Conservation (phyloP, 441 rosid species). For the Lepidium campestre region DNA sequence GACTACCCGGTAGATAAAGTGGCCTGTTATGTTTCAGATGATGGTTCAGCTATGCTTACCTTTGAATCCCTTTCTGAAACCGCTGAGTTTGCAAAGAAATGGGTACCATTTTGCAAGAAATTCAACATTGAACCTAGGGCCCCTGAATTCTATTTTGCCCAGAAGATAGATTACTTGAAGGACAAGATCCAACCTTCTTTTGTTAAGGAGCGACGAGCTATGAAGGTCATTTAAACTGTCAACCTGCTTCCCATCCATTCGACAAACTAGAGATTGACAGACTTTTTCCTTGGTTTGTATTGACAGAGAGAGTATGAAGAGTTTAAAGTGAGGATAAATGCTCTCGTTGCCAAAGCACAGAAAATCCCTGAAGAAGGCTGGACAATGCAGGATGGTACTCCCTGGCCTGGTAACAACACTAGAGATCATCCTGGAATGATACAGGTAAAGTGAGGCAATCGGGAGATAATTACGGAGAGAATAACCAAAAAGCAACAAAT, state of each 20-base stretch:
- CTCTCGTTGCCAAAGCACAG: constrained; percentile 94
- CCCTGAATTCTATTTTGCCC: constrained; percentile 95
- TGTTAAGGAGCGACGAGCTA: constrained; percentile 94
- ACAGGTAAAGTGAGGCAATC: constrained; percentile 43
- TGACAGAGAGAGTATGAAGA: constrained; percentile 95
- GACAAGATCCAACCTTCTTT: constrained; percentile 97
- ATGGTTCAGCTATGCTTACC: constrained; percentile 97
- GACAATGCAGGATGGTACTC: constrained; percentile 99
- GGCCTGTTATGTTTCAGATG: constrained; percentile 95
- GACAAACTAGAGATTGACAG: constrained; percentile 9
- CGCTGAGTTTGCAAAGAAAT: constrained; percentile 92
- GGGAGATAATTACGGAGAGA: not conserved
- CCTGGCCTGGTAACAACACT: constrained; percentile 98
- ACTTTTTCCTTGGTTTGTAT: constrained; percentile 7
- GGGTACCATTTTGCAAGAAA: constrained; percentile 99
- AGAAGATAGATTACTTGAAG: constrained; percentile 94
- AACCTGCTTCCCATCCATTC: constrained; percentile 13
- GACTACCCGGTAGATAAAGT: constrained; percentile 98
- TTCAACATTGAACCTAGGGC: constrained; percentile 95
- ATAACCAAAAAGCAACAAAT: not conserved
- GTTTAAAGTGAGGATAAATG: constrained; percentile 96
- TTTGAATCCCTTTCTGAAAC: constrained; percentile 98
- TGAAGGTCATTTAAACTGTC: constrained; percentile 60
- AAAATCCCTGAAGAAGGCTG: constrained; percentile 99
- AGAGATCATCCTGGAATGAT: constrained; percentile 99